A percentile compares a stretch with the other conserved stretches of the same genome.
phyloP scores from a whole-genome alignment of 257 asterid species.

The Jacaranda copaia region DNA sequence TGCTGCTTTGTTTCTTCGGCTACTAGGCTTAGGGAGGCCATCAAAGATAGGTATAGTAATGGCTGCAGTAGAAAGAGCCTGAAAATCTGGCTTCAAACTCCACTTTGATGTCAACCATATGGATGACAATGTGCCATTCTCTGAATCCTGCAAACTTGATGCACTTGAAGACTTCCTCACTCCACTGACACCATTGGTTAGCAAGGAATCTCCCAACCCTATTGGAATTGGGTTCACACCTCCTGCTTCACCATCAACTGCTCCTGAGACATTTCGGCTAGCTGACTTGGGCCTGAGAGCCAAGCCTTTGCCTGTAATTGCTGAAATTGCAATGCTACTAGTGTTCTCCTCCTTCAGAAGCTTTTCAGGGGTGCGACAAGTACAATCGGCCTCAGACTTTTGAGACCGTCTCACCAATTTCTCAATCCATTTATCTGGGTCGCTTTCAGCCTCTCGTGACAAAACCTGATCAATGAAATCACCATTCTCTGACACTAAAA shows the following conservation, averaged over 20 bases:
- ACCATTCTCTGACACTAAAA: slow-evolving; percentile 52
- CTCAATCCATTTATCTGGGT: slow-evolving; percentile 51
- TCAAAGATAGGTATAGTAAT: slow-evolving; percentile 79
- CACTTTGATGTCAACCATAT: slow-evolving; percentile 77
- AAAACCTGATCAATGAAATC: slow-evolving; percentile 37
- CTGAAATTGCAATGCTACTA: slow-evolving; percentile 52
- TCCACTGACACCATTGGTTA: slow-evolving; percentile 46
- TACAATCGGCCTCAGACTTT: slow-evolving; percentile 66
- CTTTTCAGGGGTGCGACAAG: slow-evolving; percentile 60
- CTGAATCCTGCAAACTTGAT: slow-evolving; percentile 77
- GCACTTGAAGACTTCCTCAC: slow-evolving; percentile 79
- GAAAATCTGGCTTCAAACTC: slow-evolving; percentile 83
- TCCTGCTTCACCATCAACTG: slow-evolving; percentile 60
- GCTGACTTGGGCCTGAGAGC: slow-evolving; percentile 80
- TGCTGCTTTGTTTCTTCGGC: slow-evolving; percentile 74
- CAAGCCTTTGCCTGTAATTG: slow-evolving; percentile 63
- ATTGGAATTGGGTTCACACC: slow-evolving; percentile 44
- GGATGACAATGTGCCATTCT: slow-evolving; percentile 56
- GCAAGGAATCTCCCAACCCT: slow-evolving; percentile 59
- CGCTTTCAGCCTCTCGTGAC: slow-evolving; percentile 49
- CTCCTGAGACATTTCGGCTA: slow-evolving; percentile 49
- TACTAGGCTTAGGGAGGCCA: slow-evolving; percentile 71
- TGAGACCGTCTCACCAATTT: slow-evolving; percentile 61
- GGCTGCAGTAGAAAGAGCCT: slow-evolving; percentile 69
- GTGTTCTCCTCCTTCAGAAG: slow-evolving; percentile 68